A percentile compares a stretch with the other conserved stretches of the same genome.
These are phyloP conservation scores for Prototheca cutis DNA, from an alignment of 163 green algal genomes.

Conservation along the genomic window DNA sequence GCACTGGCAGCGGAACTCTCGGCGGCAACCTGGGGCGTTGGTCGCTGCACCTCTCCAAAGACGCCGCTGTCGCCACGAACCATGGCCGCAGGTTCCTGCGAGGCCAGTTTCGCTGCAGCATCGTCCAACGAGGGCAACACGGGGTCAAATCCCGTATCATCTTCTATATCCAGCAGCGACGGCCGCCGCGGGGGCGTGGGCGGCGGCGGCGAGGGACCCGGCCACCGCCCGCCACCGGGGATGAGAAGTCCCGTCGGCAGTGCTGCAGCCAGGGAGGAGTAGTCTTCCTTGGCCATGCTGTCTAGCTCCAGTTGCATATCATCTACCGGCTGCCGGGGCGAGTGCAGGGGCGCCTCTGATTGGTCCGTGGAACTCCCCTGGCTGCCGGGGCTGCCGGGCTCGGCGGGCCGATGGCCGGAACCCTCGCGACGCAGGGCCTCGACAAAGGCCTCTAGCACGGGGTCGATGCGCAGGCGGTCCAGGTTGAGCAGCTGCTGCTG, in stretches of 20 bases:
- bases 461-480: conserved; percentile 61
- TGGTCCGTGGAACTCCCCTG: not conserved
- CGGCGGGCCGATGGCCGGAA: not conserved
- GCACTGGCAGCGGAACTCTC: too few relatives aligned
- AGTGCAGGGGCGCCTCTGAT: not conserved
- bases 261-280: too few relatives aligned
- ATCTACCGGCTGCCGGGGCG: not conserved
- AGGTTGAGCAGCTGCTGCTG: conserved; percentile 67
- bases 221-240: not conserved
- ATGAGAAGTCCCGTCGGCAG: too few relatives aligned
- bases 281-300: too few relatives aligned
- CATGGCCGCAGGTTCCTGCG: not conserved
- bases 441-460: conserved; percentile 53
- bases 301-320: too few relatives aligned
- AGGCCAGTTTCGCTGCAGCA: not conserved
- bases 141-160: not conserved
- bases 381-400: not conserved
- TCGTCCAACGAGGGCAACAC: not conserved
- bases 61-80: not conserved
- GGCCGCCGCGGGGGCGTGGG: not conserved
- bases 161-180: not conserved
- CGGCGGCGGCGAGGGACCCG: not conserved
- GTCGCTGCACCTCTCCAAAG: too few relatives aligned
- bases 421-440: conserved; percentile 17
- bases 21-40: too few relatives aligned